phyloP scores from a whole-genome alignment of 768 basidiomycete species.

The Austroboletus festivus region DNA sequence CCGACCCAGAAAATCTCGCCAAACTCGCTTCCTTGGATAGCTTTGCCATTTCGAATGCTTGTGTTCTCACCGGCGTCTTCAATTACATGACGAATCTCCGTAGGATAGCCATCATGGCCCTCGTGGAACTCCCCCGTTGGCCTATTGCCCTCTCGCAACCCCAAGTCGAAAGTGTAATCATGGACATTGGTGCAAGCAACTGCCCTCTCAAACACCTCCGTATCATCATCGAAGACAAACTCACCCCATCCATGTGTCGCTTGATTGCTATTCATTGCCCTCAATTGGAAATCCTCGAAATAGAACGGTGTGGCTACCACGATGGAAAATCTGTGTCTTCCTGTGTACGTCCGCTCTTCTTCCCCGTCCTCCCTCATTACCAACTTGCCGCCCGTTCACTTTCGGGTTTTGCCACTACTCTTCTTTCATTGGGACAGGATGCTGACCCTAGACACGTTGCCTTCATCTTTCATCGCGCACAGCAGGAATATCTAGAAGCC shows the following conservation, averaged over 20 bases:
- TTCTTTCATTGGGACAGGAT: slow-evolving; percentile 25
- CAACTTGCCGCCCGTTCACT: slow-evolving; percentile 10
- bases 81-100: slow-evolving; percentile 29
- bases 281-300: slow-evolving; percentile 32
- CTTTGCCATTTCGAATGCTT: slow-evolving; percentile 36
- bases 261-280: slow-evolving; percentile 30
- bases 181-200: slow-evolving; percentile 30
- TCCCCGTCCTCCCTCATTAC: slow-evolving; percentile 11
- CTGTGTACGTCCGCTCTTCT: slow-evolving; percentile 30
- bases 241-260: slow-evolving; percentile 30
- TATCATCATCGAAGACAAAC: slow-evolving; percentile 35
- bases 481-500: slow-evolving; percentile 36
- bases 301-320: slow-evolving; percentile 36
- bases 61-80: slow-evolving; percentile 27
- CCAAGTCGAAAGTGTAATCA: slow-evolving; percentile 30
- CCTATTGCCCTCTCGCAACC: slow-evolving; percentile 34
- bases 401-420: slow-evolving; percentile 13
- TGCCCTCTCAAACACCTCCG: slow-evolving; percentile 34
- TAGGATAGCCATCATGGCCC: slow-evolving; percentile 31
- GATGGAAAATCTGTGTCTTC: slow-evolving; percentile 36
- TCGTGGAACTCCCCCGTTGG: slow-evolving; percentile 36
- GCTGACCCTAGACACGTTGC: slow-evolving; percentile 30
- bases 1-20: slow-evolving; percentile 19
- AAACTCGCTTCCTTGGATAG: slow-evolving; percentile 34
- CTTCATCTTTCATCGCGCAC: slow-evolving; percentile 25